A percentile compares a stretch with the other conserved stretches of the same genome.
Conservation (phyloP, 2,329 filamentous ascomycete genomes). For the Calonectria naviculata region DNA sequence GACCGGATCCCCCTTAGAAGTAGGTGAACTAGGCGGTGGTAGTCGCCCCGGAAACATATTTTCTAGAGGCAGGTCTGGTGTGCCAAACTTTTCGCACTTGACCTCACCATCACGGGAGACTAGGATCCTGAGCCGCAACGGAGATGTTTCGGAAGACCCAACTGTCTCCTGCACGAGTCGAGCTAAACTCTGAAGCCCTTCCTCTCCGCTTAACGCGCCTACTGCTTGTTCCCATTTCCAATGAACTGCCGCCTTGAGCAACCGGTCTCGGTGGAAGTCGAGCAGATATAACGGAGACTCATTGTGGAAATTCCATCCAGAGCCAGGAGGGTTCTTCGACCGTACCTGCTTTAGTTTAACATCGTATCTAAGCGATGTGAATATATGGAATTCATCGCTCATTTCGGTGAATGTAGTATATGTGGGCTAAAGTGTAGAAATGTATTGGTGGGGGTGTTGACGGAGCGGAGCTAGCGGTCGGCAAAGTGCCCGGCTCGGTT, state of each 20-base stretch:
- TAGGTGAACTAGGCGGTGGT: slow-evolving; percentile 53
- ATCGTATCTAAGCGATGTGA: slow-evolving; percentile 81
- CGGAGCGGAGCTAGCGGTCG: slow-evolving; percentile 4
- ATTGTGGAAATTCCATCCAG: slow-evolving; percentile 64
- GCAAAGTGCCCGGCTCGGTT: slow-evolving; percentile 8
- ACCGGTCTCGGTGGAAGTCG: slow-evolving; percentile 79
- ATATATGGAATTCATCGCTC: slow-evolving; percentile 66
- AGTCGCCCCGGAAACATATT: slow-evolving; percentile 70
- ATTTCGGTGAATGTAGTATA: slow-evolving; percentile 36
- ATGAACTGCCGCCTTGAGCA: slow-evolving; percentile 71
- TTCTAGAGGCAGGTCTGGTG: slow-evolving; percentile 53
- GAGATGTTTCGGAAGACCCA: slow-evolving; percentile 43
- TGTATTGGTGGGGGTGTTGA: background rate
- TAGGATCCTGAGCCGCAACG: slow-evolving; percentile 65
- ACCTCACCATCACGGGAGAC: slow-evolving; percentile 62
- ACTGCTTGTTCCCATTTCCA: slow-evolving; percentile 65
- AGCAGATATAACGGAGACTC: slow-evolving; percentile 82
- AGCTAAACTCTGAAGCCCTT: slow-evolving; percentile 56
- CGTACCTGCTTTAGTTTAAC: slow-evolving; percentile 61
- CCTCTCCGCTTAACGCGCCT: slow-evolving; percentile 54
- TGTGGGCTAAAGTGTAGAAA: background rate
- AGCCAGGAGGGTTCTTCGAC: slow-evolving; percentile 49
- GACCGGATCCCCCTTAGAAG: slow-evolving; percentile 35
- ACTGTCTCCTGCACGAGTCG: slow-evolving; percentile 49
- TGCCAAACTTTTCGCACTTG: slow-evolving; percentile 51